phyloP scores from a whole-genome alignment of 2,329 filamentous ascomycete species.

The Apiospora phragmitis region DNA sequence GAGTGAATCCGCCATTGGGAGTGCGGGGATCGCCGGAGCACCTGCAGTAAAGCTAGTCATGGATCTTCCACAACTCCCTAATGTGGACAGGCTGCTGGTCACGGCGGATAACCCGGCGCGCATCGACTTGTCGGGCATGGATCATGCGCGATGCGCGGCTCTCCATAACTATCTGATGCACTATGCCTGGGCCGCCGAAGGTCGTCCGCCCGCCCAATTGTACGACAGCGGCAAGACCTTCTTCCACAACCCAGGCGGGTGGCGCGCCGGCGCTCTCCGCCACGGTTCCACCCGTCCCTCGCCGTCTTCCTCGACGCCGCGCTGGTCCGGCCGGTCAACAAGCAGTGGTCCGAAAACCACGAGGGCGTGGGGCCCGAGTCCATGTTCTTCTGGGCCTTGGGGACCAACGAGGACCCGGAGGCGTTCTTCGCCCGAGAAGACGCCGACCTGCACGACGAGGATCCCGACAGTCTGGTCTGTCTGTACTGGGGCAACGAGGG shows the following conservation, averaged over 20 bases:
- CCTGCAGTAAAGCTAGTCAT: slow-evolving; percentile 10
- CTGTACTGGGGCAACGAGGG: slow-evolving; percentile 24
- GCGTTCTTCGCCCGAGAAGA: slow-evolving; percentile 24
- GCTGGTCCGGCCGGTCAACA: slow-evolving; percentile 16
- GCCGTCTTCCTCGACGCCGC: slow-evolving; percentile 25
- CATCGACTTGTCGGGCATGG: slow-evolving; percentile 23
- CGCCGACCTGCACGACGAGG: slow-evolving; percentile 14
- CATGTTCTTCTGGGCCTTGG: slow-evolving; percentile 26
- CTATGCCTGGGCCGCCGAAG: slow-evolving; percentile 28
- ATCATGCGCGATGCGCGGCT: slow-evolving; percentile 30
- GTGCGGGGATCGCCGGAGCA: too few species aligned
- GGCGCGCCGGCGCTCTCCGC: slow-evolving; percentile 22
- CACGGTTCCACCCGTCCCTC: slow-evolving; percentile 27
- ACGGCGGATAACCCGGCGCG: slow-evolving; percentile 27
- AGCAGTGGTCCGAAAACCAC: slow-evolving; percentile 9
- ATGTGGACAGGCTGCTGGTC: slow-evolving; percentile 25
- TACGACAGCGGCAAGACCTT: slow-evolving; percentile 19
- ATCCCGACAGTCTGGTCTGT: slow-evolving; percentile 24
- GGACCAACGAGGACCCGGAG: slow-evolving; percentile 16
- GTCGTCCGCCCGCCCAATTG: slow-evolving; percentile 20
- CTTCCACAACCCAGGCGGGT: slow-evolving; percentile 20
- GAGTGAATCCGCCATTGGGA: neutral
- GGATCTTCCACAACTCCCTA: slow-evolving; percentile 13
- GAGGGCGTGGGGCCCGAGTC: neutral
- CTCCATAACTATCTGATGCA: slow-evolving; percentile 33